Base-by-base conservation (phyloP, 495 filamentous ascomycete genomes). In the Aspergillus steynii region DNA sequence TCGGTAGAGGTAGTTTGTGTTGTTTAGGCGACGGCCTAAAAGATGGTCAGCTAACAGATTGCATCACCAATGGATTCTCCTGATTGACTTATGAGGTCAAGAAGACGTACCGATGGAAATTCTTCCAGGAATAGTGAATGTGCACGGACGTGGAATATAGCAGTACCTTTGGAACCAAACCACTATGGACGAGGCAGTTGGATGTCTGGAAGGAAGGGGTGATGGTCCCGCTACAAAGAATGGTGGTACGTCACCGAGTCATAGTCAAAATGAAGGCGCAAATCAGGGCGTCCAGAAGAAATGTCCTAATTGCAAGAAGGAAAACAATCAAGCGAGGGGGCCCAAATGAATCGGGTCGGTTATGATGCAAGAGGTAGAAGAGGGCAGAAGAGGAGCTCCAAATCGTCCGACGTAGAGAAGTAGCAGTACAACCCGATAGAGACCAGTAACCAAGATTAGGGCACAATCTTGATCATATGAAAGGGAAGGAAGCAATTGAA, bases 221-320 rank as follows among this genome's bases (percentile, higher is more conserved):
- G 64, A 62, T 46, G 53, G 61, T 64, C 67, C 67, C 67, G 65
- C 63, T 65, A 63, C 63, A 60, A 72, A 48, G 67, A 72, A 72
- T 70, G 70, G 56, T 58, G 31, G 60, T 70, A 68, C 67, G 65
- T 72, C 70, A 72, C 63, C 61, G 55, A 62, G 57, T 56, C 70
- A 72, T 72, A 68, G 54, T 65, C 61, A 52, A 54, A 50, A 31
- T 48, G 37, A 25, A 29, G 52, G 59, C 45, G 59, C 50, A 29
- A 49, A 28, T 27, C 53, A 55, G 37, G 50, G 29, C 31, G 60
- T 57, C 47, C 45, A 59, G 29, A 47, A 15, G 28, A 52, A 52
- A 50, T 27, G 29, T 53, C 51, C 51, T 25, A 32, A 14, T 49
- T 3, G 29, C 32, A 29, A 25, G 34, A 42, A 42, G 46, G 47